These are phyloP conservation scores for Botryotinia narcissicola DNA, from an alignment of 2,329 filamentous ascomycete species.

Conservation along the genomic window DNA sequence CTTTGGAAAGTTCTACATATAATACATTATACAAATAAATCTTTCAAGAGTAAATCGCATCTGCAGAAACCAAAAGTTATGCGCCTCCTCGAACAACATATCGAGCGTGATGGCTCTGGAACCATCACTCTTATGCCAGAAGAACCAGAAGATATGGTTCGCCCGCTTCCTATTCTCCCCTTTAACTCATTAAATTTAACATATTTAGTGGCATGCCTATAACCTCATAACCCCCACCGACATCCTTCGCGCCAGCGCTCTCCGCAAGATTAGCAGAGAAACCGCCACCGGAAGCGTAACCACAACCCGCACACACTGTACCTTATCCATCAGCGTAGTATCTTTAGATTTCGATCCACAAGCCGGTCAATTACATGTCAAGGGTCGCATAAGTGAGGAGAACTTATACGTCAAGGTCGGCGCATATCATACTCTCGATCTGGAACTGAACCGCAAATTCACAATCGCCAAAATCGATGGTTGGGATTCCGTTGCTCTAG, in stretches of 20 bases:
- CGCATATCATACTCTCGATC: constrained; percentile 70
- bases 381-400: constrained; percentile 62
- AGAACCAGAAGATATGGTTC: constrained; percentile 73
- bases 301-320: constrained; percentile 63
- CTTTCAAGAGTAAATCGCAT: neutral
- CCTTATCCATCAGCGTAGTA: constrained; percentile 63
- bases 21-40: neutral
- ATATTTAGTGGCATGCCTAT: constrained; percentile 66
- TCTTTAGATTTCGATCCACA: constrained; percentile 68
- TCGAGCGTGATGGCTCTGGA: constrained; percentile 65
- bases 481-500: constrained; percentile 87
- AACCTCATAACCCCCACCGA: constrained; percentile 68
- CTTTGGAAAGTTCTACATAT: neutral
- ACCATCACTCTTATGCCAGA: constrained; percentile 65
- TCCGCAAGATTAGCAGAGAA: constrained; percentile 62
- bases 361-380: constrained; percentile 65
- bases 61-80: constrained; percentile 43
- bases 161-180: constrained; percentile 8
- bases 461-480: constrained; percentile 79
- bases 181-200: constrained; percentile 12
- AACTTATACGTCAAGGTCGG: constrained; percentile 67
- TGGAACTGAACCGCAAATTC: constrained; percentile 85
- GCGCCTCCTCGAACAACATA: constrained; percentile 65
- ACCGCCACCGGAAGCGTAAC: constrained; percentile 58
- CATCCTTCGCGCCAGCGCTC: constrained; percentile 61